phyloP scores from a whole-genome alignment of 805 yeast species.

The Ascoidea tarda region DNA sequence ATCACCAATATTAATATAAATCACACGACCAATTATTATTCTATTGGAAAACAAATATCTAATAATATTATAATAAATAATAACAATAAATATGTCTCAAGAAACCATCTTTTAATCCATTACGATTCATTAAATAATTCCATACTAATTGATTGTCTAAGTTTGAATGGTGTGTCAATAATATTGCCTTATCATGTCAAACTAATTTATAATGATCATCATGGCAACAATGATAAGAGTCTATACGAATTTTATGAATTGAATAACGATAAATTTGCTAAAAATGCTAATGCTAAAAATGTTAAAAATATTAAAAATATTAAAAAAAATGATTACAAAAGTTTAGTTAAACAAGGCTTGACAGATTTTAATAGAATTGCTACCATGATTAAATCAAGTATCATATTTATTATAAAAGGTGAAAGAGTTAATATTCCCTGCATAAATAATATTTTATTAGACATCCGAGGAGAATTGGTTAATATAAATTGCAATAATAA shows the following conservation, averaged over 20 bases:
- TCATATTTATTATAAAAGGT: background rate
- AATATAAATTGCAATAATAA: background rate
- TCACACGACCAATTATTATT: conserved; percentile 73
- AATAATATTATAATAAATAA: conserved; percentile 62
- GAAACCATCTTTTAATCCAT: background rate
- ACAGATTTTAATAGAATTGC: background rate
- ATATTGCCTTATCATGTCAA: background rate
- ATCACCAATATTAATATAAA: conserved; percentile 24
- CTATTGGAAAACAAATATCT: conserved; percentile 78
- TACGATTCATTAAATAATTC: too few species aligned
- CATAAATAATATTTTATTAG: background rate
- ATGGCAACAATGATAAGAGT: background rate
- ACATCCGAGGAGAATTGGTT: background rate
- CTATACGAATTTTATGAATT: too few species aligned
- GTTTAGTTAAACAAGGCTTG: background rate
- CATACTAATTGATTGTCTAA: background rate
- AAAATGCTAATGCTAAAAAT: too few species aligned
- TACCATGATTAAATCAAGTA: background rate
- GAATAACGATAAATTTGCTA: too few species aligned
- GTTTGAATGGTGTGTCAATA: background rate
- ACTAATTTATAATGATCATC: background rate
- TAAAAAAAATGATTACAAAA: too few species aligned
- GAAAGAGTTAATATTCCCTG: background rate
- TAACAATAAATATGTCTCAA: background rate
- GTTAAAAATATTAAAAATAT: too few species aligned